These are phyloP conservation scores for Candida buenavistaensis DNA, from an alignment of 1,139 yeast genomes.

Conservation along the genomic window DNA sequence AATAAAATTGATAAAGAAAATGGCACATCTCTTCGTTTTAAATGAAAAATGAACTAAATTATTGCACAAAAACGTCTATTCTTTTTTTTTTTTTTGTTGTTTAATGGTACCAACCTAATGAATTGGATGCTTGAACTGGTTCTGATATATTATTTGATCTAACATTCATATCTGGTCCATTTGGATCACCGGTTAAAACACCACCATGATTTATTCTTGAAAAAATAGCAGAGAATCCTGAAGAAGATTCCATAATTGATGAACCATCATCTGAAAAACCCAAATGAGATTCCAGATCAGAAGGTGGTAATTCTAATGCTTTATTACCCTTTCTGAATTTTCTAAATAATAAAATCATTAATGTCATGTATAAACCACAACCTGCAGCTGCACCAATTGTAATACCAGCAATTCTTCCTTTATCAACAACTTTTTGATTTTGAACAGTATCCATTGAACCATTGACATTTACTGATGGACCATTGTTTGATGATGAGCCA, in stretches of 20 bases:
- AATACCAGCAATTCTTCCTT: constrained; percentile 54
- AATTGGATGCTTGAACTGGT: constrained; percentile 48
- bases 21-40: neutral
- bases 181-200: constrained; percentile 11
- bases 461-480: constrained; percentile 17
- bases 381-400: constrained; percentile 73
- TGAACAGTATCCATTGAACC: constrained; percentile 44
- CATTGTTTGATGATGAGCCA: constrained; percentile 8
- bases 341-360: constrained; percentile 47
- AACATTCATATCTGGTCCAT: constrained; percentile 13
- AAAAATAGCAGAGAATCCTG: constrained; percentile 34
- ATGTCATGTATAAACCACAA: constrained; percentile 54
- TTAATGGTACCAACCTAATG: constrained; percentile 44
- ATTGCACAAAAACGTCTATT: neutral
- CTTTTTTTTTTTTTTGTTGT: neutral
- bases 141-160: constrained; percentile 29
- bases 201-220: constrained; percentile 27
- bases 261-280: constrained; percentile 25
- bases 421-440: constrained; percentile 22
- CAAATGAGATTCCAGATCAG: constrained; percentile 43
- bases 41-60: neutral
- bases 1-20: neutral
- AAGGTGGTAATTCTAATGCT: constrained; percentile 41
- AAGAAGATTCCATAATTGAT: constrained; percentile 14
- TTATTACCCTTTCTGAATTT: constrained; percentile 34